Conservation (phyloP, 768 basidiomycete species). For the Leccinum uliginosum region DNA sequence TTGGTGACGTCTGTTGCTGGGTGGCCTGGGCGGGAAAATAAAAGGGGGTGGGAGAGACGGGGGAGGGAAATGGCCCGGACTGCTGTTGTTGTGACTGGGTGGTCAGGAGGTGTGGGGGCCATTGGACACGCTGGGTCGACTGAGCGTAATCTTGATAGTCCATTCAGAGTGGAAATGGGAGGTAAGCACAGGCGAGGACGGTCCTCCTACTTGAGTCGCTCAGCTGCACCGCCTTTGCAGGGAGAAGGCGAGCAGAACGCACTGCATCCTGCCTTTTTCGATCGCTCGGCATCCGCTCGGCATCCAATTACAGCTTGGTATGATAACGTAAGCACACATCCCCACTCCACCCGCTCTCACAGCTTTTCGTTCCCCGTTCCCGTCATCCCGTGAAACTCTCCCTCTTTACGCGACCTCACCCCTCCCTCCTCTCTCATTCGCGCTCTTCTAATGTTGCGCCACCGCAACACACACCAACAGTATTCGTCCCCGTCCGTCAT, state of each 20-base stretch:
- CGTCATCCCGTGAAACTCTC: constrained; percentile 3
- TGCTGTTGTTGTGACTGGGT: constrained; percentile 7
- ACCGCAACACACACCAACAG: neutral
- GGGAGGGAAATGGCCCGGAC: constrained; percentile 20
- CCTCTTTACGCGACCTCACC: neutral
- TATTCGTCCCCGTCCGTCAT: neutral
- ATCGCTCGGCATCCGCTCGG: constrained; percentile 2
- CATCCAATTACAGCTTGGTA: constrained; percentile 19
- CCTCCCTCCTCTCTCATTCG: neutral
- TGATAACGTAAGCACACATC: constrained; percentile 10
- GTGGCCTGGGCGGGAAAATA: constrained; percentile 17
- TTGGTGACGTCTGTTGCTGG: constrained; percentile 13
- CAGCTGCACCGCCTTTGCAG: constrained; percentile 14
- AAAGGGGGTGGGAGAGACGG: constrained; percentile 22
- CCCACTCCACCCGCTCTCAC: neutral
- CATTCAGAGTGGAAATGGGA: too few species aligned
- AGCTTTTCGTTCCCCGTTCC: neutral
- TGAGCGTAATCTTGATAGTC: constrained; percentile 30
- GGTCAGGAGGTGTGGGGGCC: constrained; percentile 19
- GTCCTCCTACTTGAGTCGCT: constrained; percentile 10
- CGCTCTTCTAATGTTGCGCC: constrained; percentile 1
- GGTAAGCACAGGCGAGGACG: neutral
- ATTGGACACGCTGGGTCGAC: constrained; percentile 21
- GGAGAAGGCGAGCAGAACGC: constrained; percentile 5
- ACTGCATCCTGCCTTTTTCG: constrained; percentile 1